Evolutionary conservation across 345 rosid genomes (phyloP).

Genomic region (Brassica carinata): DNA sequence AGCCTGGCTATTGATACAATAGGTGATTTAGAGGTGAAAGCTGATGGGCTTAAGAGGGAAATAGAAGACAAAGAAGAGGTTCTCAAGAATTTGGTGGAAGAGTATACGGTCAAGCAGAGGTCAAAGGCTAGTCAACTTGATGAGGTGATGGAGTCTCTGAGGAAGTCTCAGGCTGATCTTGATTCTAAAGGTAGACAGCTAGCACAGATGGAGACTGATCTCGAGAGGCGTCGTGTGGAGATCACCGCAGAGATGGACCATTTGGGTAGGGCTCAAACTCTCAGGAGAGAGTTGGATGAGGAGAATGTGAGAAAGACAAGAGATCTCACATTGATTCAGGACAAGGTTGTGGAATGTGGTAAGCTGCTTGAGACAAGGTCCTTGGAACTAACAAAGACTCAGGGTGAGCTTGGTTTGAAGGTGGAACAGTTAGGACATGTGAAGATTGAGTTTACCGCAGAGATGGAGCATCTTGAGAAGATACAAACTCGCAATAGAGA

Average conservation of each 20-base stretch:
- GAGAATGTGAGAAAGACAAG: neutral
- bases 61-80: neutral
- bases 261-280: slow-evolving; percentile 1
- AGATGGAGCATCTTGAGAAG: slow-evolving; percentile 7
- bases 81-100: slow-evolving; percentile 9
- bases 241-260: neutral
- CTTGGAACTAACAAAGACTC: slow-evolving; percentile 10
- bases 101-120: neutral
- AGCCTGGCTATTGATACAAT: neutral
- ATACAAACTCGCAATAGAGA: neutral
- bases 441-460: neutral
- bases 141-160: neutral
- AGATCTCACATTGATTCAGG: neutral
- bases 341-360: slow-evolving; percentile 1
- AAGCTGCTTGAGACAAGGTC: slow-evolving; percentile 13
- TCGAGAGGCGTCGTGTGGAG: slow-evolving; percentile 23
- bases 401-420: slow-evolving; percentile 20
- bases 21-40: slow-evolving; percentile 12
- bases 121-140: slow-evolving; percentile 15
- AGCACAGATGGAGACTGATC: neutral
- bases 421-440: slow-evolving; percentile 6
- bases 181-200: neutral
- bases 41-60: slow-evolving; percentile 1
- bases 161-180: slow-evolving; percentile 18
- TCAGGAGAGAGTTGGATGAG: slow-evolving; percentile 9